Evolutionary conservation across 2,329 filamentous ascomycete genomes (phyloP).

Genomic region (Neurospora sp.): DNA sequence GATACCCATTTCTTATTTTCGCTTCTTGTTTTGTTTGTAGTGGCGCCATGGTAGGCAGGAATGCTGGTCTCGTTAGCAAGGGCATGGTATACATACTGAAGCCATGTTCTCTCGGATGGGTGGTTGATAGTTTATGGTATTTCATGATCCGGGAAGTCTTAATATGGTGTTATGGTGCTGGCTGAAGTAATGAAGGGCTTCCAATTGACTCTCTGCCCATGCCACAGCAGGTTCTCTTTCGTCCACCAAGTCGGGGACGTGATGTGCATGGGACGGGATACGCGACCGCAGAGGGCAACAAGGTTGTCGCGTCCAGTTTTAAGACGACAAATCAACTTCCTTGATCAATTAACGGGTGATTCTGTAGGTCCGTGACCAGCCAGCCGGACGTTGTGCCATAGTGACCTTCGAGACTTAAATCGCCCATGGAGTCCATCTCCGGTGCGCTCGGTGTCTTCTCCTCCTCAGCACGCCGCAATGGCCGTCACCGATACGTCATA

Average conservation of each 20-base stretch:
- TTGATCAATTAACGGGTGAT: not conserved
- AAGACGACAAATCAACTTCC: not conserved
- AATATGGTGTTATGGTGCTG: not conserved
- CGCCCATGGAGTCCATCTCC: not conserved
- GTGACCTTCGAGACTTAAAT: not conserved
- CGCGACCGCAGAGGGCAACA: not conserved
- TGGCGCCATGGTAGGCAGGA: not conserved
- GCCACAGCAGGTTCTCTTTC: not conserved
- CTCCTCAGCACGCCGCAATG: not conserved
- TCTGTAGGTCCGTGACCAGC: not conserved
- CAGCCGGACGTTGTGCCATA: not conserved
- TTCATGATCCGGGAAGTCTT: not conserved
- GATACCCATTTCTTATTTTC: not conserved
- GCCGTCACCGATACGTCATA: not conserved
- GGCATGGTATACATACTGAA: not conserved
- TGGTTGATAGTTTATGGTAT: not conserved
- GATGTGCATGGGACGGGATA: not conserved
- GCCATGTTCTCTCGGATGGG: not conserved
- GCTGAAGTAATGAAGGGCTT: not conserved
- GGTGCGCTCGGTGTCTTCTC: not conserved
- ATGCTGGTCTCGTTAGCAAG: not conserved
- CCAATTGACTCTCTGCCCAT: not conserved
- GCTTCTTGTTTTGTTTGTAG: not conserved
- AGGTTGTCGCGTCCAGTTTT: not conserved
- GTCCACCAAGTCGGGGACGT: not conserved